These are phyloP conservation scores for Arabis alpina DNA, from an alignment of 345 rosid genomes.

Conservation along the genomic window DNA sequence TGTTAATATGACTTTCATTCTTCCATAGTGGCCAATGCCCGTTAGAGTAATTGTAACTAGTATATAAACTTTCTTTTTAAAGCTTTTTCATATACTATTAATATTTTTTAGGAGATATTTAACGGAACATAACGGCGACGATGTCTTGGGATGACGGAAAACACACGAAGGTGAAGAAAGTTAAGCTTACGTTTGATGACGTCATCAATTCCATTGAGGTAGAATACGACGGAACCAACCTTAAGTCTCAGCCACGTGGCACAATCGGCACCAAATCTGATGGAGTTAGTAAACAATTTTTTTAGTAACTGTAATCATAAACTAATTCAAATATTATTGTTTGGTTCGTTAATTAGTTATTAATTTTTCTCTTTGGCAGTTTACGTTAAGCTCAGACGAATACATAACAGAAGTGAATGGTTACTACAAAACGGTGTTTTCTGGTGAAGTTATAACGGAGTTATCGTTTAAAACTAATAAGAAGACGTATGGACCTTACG, in stretches of 20 bases:
- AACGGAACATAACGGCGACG: not conserved
- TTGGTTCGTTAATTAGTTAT: not conserved
- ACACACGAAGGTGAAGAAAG: slow-evolving; percentile 32
- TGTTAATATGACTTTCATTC: no score
- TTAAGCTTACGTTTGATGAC: slow-evolving; percentile 25
- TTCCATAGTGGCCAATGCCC: no score
- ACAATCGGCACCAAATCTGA: slow-evolving; percentile 21
- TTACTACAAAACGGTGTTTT: slow-evolving; percentile 5
- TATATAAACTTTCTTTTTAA: not conserved
- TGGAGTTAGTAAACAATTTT: slow-evolving; percentile 31
- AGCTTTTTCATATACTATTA: not conserved
- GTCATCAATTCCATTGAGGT: slow-evolving; percentile 35
- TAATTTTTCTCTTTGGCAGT: not conserved
- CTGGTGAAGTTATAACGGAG: slow-evolving; percentile 16
- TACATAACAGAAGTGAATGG: slow-evolving; percentile 29
- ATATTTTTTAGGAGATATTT: not conserved
- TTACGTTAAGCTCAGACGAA: slow-evolving; percentile 28
- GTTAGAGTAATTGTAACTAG: not conserved
- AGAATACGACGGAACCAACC: slow-evolving; percentile 20
- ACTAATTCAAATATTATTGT: no score
- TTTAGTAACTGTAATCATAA: not conserved
- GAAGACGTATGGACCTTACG: slow-evolving; percentile 35
- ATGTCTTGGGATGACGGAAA: slow-evolving; percentile 46
- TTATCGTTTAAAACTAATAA: slow-evolving; percentile 34
- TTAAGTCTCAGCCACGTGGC: slow-evolving; percentile 29